Evolutionary conservation across 192 early-diverging fungal genomes (phyloP).

Genomic region (Rhizophagus sp.): DNA sequence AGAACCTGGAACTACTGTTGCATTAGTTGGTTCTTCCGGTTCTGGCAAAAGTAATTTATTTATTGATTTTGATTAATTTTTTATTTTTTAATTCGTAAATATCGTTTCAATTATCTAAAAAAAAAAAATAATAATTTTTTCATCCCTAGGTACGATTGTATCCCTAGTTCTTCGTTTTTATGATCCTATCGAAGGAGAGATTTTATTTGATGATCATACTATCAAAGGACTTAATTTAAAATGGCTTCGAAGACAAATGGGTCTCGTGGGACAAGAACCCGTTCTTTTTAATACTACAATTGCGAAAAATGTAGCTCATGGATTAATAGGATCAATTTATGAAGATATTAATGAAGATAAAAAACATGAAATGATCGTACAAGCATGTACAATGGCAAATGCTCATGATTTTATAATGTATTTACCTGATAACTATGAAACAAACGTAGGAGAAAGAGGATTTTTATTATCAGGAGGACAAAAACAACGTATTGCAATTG

Average conservation of each 20-base stretch:
- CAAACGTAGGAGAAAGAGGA: slow-evolving; percentile 83
- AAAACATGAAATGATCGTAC: slow-evolving; percentile 42
- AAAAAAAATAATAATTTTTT: background rate
- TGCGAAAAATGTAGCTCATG: slow-evolving; percentile 33
- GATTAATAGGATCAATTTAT: slow-evolving; percentile 18
- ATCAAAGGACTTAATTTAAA: slow-evolving; percentile 43
- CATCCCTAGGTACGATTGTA: slow-evolving; percentile 30
- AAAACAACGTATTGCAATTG: slow-evolving; percentile 76
- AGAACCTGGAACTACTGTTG: slow-evolving; percentile 69
- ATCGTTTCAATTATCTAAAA: background rate
- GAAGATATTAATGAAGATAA: slow-evolving; percentile 6
- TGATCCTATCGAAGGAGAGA: slow-evolving; percentile 46
- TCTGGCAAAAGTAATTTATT: slow-evolving; percentile 65
- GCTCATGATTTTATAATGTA: slow-evolving; percentile 74
- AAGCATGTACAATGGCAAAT: slow-evolving; percentile 69
- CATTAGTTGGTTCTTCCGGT: slow-evolving; percentile 80
- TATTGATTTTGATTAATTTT: background rate
- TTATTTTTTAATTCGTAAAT: background rate
- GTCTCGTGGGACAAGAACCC: slow-evolving; percentile 72
- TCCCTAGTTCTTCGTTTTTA: slow-evolving; percentile 45
- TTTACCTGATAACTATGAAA: slow-evolving; percentile 81
- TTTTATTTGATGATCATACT: background rate
- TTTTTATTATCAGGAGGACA: slow-evolving; percentile 65
- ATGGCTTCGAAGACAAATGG: slow-evolving; percentile 66
- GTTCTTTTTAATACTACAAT: slow-evolving; percentile 61